phyloP scores from a whole-genome alignment of 805 yeast species.

The Cyberlindnera euphorbiae region DNA sequence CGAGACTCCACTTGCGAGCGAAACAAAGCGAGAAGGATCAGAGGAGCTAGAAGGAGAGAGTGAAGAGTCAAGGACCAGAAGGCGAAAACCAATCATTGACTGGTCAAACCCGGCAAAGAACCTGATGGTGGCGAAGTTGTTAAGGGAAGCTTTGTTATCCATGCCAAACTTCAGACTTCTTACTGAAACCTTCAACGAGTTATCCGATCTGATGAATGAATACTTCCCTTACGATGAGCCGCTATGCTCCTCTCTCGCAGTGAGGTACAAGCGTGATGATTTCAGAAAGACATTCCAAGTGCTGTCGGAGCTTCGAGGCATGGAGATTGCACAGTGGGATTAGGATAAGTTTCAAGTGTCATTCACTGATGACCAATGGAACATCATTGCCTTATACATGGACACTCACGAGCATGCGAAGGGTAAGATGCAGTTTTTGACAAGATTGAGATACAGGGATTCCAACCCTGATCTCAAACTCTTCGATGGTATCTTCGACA shows the following conservation, averaged over 20 bases:
- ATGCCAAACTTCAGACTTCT: constrained; percentile 3
- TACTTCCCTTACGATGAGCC: constrained; percentile 7
- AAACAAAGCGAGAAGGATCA: neutral
- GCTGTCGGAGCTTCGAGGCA: constrained; percentile 7
- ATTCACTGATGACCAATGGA: constrained; percentile 8
- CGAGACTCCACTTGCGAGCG: no score
- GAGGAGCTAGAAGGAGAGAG: neutral
- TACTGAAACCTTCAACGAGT: constrained; percentile 1
- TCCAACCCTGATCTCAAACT: constrained; percentile 9
- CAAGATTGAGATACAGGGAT: constrained; percentile 5
- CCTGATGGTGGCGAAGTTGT: constrained; percentile 6
- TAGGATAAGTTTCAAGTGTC: constrained; percentile 6
- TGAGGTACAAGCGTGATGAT: constrained; percentile 10
- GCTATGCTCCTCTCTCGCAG: neutral
- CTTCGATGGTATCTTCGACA: constrained; percentile 8
- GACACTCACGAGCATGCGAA: neutral
- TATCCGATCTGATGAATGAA: constrained; percentile 4
- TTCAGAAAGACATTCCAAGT: constrained; percentile 7
- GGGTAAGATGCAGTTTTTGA: constrained; percentile 1
- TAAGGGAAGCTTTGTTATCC: constrained; percentile 2
- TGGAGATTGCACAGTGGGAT: constrained; percentile 11
- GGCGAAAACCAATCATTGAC: constrained; percentile 3
- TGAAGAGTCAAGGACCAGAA: no score
- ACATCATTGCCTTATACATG: constrained; percentile 6
- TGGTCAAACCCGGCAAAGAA: constrained; percentile 10